Evolutionary conservation across 352 stramenopile genomes (phyloP).

Genomic region (Phytophthora tubulina): DNA sequence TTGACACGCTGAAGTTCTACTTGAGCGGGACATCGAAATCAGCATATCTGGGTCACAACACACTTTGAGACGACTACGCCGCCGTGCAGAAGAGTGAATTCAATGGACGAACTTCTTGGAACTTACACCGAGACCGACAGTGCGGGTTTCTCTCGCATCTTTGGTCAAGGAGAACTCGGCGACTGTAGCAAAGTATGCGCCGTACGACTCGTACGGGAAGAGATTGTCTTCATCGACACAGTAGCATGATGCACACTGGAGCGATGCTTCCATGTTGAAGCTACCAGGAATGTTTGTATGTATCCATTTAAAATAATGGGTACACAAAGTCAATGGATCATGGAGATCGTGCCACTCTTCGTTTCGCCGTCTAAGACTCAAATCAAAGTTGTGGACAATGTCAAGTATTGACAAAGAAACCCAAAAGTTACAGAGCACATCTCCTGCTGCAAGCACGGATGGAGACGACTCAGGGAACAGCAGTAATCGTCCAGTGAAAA

Average conservation of each 20-base stretch:
- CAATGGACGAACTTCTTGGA: too few species aligned
- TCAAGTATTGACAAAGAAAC: not conserved
- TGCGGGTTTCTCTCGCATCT: too few species aligned
- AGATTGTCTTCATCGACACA: not conserved
- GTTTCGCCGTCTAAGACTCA: constrained; percentile 1
- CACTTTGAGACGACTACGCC: too few species aligned
- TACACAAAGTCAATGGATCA: not conserved
- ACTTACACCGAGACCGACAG: too few species aligned
- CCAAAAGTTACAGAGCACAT: not conserved
- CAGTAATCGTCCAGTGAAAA: constrained; percentile 17
- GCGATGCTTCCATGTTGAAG: not conserved
- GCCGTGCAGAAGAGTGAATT: too few species aligned
- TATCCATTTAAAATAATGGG: not conserved
- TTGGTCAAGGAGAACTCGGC: too few species aligned
- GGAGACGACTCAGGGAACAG: constrained; percentile 6
- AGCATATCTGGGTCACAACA: too few species aligned
- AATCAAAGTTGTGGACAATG: not conserved
- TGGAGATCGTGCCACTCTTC: constrained; percentile 1
- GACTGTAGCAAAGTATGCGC: too few species aligned
- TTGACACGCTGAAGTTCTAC: too few species aligned
- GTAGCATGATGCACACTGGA: not conserved
- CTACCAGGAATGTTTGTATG: not conserved
- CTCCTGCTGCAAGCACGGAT: constrained; percentile 15
- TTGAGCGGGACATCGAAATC: too few species aligned
- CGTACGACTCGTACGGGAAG: too few species aligned